phyloP scores from a whole-genome alignment of 2,329 filamentous ascomycete genomes.

The Arthroderma sp. region DNA sequence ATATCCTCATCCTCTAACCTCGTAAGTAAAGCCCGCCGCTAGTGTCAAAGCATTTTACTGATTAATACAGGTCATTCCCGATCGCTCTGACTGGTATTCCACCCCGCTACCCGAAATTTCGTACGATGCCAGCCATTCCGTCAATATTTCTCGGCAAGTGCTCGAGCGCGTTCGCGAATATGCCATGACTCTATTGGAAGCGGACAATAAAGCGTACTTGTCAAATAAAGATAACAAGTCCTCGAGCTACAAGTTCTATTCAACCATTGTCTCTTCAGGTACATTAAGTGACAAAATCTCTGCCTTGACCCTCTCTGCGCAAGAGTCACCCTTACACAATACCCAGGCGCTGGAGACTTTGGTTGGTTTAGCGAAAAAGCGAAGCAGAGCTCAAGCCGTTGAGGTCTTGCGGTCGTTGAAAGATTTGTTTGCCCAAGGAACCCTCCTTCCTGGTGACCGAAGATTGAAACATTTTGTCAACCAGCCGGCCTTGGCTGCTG shows the following conservation, averaged over 20 bases:
- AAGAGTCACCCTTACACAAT: constrained; percentile 92
- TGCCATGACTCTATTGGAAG: constrained; percentile 61
- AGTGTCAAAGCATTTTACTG: neutral
- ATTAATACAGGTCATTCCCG: constrained; percentile 41
- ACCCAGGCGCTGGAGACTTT: constrained; percentile 78
- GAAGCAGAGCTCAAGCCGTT: constrained; percentile 83
- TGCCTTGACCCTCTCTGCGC: constrained; percentile 81
- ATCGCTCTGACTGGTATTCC: constrained; percentile 57
- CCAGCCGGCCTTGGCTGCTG: constrained; percentile 63
- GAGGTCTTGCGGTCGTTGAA: constrained; percentile 87
- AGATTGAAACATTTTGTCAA: constrained; percentile 67
- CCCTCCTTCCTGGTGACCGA: constrained; percentile 68
- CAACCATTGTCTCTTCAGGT: constrained; percentile 91
- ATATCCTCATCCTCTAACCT: constrained; percentile 6
- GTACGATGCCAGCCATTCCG: constrained; percentile 34
- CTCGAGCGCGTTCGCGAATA: constrained; percentile 51
- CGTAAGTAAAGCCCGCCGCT: neutral
- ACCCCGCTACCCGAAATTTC: constrained; percentile 45
- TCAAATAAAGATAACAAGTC: constrained; percentile 59
- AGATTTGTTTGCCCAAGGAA: constrained; percentile 83
- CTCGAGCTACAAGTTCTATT: constrained; percentile 89
- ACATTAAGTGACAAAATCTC: constrained; percentile 96
- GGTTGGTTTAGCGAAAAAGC: constrained; percentile 73
- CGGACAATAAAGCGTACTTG: constrained; percentile 64
- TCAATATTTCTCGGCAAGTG: constrained; percentile 39